Conservation (phyloP, 371 early-diverging fungal species). For the Funneliformis caledonium region DNA sequence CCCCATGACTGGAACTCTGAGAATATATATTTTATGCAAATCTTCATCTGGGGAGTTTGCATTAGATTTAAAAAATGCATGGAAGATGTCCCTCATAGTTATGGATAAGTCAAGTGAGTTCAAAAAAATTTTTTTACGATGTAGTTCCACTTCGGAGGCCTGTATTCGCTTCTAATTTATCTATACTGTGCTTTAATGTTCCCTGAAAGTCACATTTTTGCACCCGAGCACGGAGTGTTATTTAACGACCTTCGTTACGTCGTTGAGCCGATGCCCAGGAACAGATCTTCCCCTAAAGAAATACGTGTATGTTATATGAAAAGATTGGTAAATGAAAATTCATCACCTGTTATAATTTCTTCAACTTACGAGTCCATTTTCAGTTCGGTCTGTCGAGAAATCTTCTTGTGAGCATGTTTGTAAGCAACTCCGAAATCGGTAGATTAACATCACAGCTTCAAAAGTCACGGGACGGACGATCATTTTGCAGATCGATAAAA, state of each 20-base stretch:
- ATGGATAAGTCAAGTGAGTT: constrained; percentile 20
- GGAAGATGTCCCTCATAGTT: constrained; percentile 28
- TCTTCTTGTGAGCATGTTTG: constrained; percentile 39
- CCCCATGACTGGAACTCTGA: constrained; percentile 39
- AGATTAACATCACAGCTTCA: constrained; percentile 2
- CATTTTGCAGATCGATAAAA: too few relatives aligned
- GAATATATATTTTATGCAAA: constrained; percentile 35
- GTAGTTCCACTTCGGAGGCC: constrained; percentile 38
- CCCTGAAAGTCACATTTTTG: constrained; percentile 41
- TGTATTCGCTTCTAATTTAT: constrained; percentile 33
- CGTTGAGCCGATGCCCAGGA: constrained; percentile 38
- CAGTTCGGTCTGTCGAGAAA: constrained; percentile 31
- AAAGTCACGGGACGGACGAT: too few relatives aligned
- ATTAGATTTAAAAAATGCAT: constrained; percentile 31
- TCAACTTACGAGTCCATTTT: constrained; percentile 39
- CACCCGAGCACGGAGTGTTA: constrained; percentile 36
- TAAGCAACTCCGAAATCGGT: constrained; percentile 34
- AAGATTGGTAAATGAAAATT: neutral
- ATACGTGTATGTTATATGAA: neutral
- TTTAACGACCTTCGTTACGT: constrained; percentile 37
- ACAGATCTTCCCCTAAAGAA: constrained; percentile 38
- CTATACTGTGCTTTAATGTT: constrained; percentile 31
- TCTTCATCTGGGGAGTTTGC: constrained; percentile 22
- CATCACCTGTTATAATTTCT: constrained; percentile 8
- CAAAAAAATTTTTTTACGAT: constrained; percentile 35